Percentiles rank a stretch among this genome's conserved stretches.
Conservation (phyloP, 148 eudicot species). For the Gaultheria prostrata region DNA sequence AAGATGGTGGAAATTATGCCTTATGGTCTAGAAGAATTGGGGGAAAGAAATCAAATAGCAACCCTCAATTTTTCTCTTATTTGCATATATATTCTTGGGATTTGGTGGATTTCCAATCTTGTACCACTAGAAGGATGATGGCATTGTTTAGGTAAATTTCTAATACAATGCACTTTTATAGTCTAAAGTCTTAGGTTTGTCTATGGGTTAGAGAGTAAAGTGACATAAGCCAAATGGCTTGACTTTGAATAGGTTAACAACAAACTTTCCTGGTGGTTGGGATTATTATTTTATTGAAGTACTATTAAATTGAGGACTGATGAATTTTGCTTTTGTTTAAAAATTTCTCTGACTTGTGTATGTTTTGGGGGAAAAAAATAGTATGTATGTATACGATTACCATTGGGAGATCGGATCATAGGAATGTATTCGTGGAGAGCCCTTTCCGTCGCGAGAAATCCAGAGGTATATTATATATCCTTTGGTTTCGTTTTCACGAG, state of each 20-base stretch:
- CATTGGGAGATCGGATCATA: too few species aligned
- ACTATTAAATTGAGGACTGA: background rate
- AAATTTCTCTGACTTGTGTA: background rate
- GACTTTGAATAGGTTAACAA: slow-evolving; percentile 14
- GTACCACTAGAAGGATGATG: background rate
- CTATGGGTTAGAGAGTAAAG: background rate
- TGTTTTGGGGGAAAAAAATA: too few species aligned
- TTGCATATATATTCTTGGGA: background rate
- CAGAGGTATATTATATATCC: background rate
- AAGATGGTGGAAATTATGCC: background rate
- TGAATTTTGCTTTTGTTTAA: background rate
- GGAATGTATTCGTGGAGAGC: background rate
- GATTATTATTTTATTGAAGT: background rate
- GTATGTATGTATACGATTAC: too few species aligned
- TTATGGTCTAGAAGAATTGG: background rate
- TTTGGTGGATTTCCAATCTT: background rate
- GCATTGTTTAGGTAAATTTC: background rate
- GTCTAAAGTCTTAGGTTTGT: background rate
- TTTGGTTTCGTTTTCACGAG: background rate
- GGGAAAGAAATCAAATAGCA: background rate
- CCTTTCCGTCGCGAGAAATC: background rate
- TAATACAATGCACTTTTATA: background rate
- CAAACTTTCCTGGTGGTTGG: background rate
- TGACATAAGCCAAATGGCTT: background rate
- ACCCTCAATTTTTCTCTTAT: background rate